phyloP scores from a whole-genome alignment of 768 basidiomycete genomes.

The Naganishia randhawae region DNA sequence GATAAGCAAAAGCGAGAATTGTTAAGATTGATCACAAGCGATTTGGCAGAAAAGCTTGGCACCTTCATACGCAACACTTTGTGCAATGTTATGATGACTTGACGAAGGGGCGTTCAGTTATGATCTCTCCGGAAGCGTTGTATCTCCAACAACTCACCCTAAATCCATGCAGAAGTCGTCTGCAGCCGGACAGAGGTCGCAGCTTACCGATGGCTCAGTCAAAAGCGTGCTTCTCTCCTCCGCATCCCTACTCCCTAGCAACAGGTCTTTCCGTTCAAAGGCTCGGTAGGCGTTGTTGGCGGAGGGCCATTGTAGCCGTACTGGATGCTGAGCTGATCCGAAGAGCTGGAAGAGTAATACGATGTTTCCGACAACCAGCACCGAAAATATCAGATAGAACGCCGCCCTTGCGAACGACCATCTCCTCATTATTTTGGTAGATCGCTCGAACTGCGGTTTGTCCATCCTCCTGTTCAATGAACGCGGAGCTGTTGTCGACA shows the following conservation, averaged over 20 bases:
- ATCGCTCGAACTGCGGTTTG: not conserved
- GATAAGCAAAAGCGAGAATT: not conserved
- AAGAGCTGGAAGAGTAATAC: not conserved
- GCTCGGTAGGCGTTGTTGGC: not conserved
- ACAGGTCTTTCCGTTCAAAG: not conserved
- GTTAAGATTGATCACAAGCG: not conserved
- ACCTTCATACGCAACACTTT: constrained; percentile 19
- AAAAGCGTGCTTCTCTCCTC: constrained; percentile 9
- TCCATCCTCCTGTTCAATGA: not conserved
- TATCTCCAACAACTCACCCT: not conserved
- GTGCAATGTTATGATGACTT: constrained; percentile 13
- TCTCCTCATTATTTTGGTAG: not conserved
- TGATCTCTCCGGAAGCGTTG: not conserved
- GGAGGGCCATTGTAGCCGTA: not conserved
- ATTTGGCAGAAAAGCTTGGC: not conserved
- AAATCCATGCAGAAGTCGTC: constrained; percentile 21
- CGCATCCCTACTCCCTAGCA: not conserved
- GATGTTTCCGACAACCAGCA: constrained; percentile 10
- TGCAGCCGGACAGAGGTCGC: constrained; percentile 18
- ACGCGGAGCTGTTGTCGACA: not conserved
- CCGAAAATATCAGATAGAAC: constrained; percentile 6
- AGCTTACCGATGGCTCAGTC: constrained; percentile 20
- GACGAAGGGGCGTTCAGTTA: not conserved
- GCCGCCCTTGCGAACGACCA: not conserved
- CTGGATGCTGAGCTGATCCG: not conserved